Percentiles rank a stretch among this genome's conserved stretches.
Evolutionary conservation across 2,329 filamentous ascomycete species (phyloP).

Genomic region (Fusarium devonianum): DNA sequence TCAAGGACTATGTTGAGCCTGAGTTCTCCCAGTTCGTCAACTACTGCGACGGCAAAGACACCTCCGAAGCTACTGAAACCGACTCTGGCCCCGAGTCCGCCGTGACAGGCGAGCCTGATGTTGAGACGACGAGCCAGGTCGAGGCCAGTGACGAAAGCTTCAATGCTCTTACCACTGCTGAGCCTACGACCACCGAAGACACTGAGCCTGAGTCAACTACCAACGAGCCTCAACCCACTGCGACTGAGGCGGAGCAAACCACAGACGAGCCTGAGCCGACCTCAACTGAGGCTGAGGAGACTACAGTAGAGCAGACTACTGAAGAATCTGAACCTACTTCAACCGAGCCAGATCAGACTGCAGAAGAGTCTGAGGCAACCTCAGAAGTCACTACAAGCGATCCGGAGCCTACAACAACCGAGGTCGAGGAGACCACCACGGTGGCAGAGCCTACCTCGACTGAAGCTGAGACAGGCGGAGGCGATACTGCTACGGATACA

Average conservation of each 20-base stretch:
- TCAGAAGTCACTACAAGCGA: slow-evolving; percentile 9
- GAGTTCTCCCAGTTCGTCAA: slow-evolving; percentile 54
- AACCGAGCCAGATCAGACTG: background rate
- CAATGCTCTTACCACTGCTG: slow-evolving; percentile 21
- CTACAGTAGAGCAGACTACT: background rate
- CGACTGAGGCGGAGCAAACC: slow-evolving; percentile 5
- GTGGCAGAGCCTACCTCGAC: slow-evolving; percentile 5
- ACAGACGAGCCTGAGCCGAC: background rate
- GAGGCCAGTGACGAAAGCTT: slow-evolving; percentile 35
- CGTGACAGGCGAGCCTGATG: slow-evolving; percentile 30
- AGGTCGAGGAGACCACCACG: no score
- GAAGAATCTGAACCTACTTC: background rate
- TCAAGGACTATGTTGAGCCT: slow-evolving; percentile 46
- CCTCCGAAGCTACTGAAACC: slow-evolving; percentile 25
- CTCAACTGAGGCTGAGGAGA: background rate
- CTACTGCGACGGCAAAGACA: slow-evolving; percentile 52
- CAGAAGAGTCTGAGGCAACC: background rate
- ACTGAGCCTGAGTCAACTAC: background rate
- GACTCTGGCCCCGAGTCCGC: slow-evolving; percentile 34
- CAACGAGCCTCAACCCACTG: background rate
- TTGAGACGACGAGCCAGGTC: slow-evolving; percentile 40
- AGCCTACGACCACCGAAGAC: slow-evolving; percentile 13
- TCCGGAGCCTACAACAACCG: slow-evolving; percentile 1
- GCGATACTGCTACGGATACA: slow-evolving; percentile 10
- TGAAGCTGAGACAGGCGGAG: background rate